Percentiles rank a stretch among this genome's conserved stretches.
Evolutionary conservation across 768 basidiomycete species (phyloP).

Genomic region (Boletales sp.): DNA sequence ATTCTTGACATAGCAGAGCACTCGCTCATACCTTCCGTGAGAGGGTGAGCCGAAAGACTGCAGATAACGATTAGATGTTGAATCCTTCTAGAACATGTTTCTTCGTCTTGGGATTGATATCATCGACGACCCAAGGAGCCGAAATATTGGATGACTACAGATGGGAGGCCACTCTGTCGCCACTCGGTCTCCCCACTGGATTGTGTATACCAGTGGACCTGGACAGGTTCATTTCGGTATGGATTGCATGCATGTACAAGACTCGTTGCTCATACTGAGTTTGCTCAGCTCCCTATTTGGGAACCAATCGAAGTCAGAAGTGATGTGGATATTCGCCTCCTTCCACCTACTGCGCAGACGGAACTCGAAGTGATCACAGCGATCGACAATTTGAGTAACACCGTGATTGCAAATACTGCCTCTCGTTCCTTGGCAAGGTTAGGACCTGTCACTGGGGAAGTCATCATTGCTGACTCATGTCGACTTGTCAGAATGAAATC

Average conservation of each 20-base stretch:
- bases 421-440: conserved; percentile 87
- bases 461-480: background rate
- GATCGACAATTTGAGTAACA: conserved; percentile 91
- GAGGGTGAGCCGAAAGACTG: conserved; percentile 66
- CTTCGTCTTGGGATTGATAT: conserved; percentile 90
- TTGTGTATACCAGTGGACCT: conserved; percentile 88
- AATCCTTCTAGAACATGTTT: conserved; percentile 76
- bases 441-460: conserved; percentile 15
- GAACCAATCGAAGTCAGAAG: conserved; percentile 31
- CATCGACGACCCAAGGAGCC: conserved; percentile 86
- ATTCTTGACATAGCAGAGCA: conserved; percentile 90
- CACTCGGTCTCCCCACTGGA: conserved; percentile 84
- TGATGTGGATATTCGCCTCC: conserved; percentile 44
- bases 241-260: conserved; percentile 22
- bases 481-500: conserved; percentile 63
- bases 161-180: conserved; percentile 89
- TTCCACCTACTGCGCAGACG: conserved; percentile 60
- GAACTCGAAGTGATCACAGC: conserved; percentile 86
- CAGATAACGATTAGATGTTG: background rate
- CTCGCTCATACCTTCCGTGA: conserved; percentile 83
- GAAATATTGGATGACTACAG: conserved; percentile 90
- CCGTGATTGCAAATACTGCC: conserved; percentile 92
- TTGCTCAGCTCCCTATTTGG: conserved; percentile 71
- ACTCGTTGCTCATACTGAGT: conserved; percentile 1
- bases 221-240: conserved; percentile 72